phyloP scores from a whole-genome alignment of 305 asterid species.

The Coffea humblotiana region DNA sequence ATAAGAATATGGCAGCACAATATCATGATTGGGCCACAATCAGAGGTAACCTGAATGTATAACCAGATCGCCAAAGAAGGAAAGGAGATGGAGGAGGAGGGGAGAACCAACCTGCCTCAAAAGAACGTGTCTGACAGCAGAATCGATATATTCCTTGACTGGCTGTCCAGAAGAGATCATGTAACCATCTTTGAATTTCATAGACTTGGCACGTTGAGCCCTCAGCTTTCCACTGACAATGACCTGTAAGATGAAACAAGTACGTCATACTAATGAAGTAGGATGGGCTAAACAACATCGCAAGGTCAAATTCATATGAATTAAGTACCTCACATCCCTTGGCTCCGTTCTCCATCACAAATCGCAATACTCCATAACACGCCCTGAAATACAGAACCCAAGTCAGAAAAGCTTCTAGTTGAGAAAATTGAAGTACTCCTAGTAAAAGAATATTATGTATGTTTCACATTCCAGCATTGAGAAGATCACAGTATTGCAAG shows the following conservation, averaged over 20 bases:
- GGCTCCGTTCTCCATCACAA: constrained; percentile 58
- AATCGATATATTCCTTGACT: constrained; percentile 51
- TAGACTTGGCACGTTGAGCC: constrained; percentile 52
- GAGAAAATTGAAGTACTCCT: neutral
- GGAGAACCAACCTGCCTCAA: constrained; percentile 42
- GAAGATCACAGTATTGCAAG: no score
- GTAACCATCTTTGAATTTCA: constrained; percentile 61
- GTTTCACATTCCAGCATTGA: no score
- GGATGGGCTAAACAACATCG: neutral
- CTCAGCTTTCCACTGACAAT: constrained; percentile 43
- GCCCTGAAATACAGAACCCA: constrained; percentile 34
- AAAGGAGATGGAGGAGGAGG: no score
- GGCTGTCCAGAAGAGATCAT: constrained; percentile 63
- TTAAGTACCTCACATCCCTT: constrained; percentile 51
- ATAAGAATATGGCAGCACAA: neutral
- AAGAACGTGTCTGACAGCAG: constrained; percentile 50
- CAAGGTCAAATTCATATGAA: neutral
- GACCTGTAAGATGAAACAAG: constrained; percentile 31
- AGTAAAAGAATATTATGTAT: no score
- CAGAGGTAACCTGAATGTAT: neutral
- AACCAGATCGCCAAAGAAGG: neutral
- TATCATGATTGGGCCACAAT: neutral
- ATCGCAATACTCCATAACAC: constrained; percentile 56
- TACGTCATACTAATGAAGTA: neutral
- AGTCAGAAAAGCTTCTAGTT: neutral